phyloP scores from a whole-genome alignment of 768 basidiomycete genomes.

The Trametes cinnabarina region DNA sequence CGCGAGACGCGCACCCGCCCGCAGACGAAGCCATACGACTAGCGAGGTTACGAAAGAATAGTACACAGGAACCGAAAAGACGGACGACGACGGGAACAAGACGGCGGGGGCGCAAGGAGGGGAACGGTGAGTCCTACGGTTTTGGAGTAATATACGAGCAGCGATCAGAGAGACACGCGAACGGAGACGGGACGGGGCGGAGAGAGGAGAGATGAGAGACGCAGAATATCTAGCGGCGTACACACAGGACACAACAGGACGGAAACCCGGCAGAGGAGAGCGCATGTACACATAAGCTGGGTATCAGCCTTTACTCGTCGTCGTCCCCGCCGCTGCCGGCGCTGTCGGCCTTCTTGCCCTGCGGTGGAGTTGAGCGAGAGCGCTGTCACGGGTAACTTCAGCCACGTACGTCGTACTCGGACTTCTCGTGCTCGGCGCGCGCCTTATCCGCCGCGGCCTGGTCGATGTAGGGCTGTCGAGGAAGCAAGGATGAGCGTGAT shows the following conservation, averaged over 20 bases:
- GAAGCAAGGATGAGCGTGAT: not conserved
- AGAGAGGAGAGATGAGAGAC: not conserved
- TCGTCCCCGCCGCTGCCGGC: slow-evolving; percentile 44
- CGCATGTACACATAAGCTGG: not conserved
- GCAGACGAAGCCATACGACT: slow-evolving; percentile 21
- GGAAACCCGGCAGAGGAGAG: not conserved
- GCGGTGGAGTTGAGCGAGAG: not conserved
- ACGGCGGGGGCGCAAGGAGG: not conserved
- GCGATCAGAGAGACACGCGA: slow-evolving; percentile 1
- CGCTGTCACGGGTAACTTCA: not conserved
- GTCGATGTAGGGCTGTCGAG: slow-evolving; percentile 76
- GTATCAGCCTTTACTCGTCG: slow-evolving; percentile 30
- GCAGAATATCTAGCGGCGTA: slow-evolving; percentile 14
- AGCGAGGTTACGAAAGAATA: slow-evolving; percentile 16
- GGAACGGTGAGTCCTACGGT: slow-evolving; percentile 11
- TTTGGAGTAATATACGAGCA: slow-evolving; percentile 20
- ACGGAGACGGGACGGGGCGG: not conserved
- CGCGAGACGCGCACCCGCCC: slow-evolving; percentile 16
- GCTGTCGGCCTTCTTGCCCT: slow-evolving; percentile 40
- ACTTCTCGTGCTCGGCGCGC: slow-evolving; percentile 82
- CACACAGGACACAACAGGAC: slow-evolving; percentile 7
- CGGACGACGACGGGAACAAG: slow-evolving; percentile 2
- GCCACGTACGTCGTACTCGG: slow-evolving; percentile 40
- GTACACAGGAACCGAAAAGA: slow-evolving; percentile 3
- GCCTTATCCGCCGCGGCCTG: slow-evolving; percentile 85